These are phyloP conservation scores for Casuarina glauca DNA, from an alignment of 306 rosid genomes.

Conservation along the genomic window DNA sequence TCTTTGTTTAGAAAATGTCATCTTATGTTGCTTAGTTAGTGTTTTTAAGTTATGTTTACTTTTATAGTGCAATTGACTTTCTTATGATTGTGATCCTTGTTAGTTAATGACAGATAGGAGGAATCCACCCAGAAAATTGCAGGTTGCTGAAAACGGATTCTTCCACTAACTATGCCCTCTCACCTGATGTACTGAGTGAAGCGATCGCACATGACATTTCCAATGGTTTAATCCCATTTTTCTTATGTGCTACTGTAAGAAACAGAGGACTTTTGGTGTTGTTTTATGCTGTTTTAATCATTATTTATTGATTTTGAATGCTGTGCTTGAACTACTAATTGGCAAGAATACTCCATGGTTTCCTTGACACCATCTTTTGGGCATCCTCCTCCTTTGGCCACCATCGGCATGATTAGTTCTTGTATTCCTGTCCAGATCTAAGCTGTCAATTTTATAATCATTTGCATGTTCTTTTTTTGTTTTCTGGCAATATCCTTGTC, in stretches of 20 bases:
- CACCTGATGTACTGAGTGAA: slow-evolving; percentile 64
- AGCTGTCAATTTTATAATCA: background rate
- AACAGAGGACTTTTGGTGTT: slow-evolving; percentile 15
- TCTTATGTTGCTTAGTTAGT: background rate
- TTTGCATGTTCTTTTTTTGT: background rate
- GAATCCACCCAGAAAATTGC: slow-evolving; percentile 82
- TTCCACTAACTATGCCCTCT: slow-evolving; percentile 70
- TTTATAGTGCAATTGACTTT: background rate
- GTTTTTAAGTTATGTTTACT: slow-evolving; percentile 3
- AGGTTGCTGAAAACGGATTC: slow-evolving; percentile 66
- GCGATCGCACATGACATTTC: slow-evolving; percentile 66
- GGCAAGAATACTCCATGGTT: background rate
- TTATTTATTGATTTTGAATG: slow-evolving; percentile 4
- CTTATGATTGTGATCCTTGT: slow-evolving; percentile 12
- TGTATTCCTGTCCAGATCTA: background rate
- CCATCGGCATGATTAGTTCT: background rate
- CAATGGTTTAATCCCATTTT: slow-evolving; percentile 73
- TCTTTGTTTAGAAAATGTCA: background rate
- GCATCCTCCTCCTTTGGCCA: background rate
- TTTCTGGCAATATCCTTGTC: background rate
- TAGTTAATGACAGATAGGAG: slow-evolving; percentile 65
- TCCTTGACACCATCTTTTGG: background rate
- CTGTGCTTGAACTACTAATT: background rate
- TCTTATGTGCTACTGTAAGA: slow-evolving; percentile 92
- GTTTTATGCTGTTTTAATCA: slow-evolving; percentile 11